Evolutionary conservation across 352 stramenopile species (phyloP).

Genomic region (Globisporangium canariense): DNA sequence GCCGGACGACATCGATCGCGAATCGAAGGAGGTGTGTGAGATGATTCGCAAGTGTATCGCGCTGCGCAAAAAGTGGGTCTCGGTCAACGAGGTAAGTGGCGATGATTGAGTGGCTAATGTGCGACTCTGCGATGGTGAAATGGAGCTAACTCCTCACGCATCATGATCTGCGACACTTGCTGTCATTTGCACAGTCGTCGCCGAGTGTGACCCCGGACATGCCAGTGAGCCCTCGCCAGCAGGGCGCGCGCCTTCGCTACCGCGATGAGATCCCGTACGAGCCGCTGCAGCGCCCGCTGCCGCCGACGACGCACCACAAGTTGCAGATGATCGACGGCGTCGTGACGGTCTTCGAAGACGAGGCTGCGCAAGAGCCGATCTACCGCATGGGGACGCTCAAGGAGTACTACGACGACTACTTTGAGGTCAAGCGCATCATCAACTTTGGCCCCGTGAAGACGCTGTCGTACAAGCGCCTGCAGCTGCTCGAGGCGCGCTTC

Average conservation of each 20-base stretch:
- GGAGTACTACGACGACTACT: slow-evolving; percentile 74
- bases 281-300: slow-evolving; percentile 38
- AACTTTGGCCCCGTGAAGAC: slow-evolving; percentile 88
- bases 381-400: slow-evolving; percentile 38
- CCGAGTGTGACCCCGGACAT: slow-evolving; percentile 19
- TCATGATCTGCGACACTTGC: background rate
- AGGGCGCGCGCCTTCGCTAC: slow-evolving; percentile 45
- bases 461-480: slow-evolving; percentile 80
- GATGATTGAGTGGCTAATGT: background rate
- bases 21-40: slow-evolving; percentile 76
- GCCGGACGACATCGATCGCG: slow-evolving; percentile 63
- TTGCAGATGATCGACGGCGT: slow-evolving; percentile 62
- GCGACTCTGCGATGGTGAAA: background rate
- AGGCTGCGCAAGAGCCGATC: slow-evolving; percentile 27
- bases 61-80: slow-evolving; percentile 72
- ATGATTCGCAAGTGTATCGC: slow-evolving; percentile 75
- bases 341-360: slow-evolving; percentile 41
- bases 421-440: slow-evolving; percentile 84
- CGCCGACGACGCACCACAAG: slow-evolving; percentile 44
- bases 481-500: slow-evolving; percentile 91
- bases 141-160: background rate
- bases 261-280: slow-evolving; percentile 74
- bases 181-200: slow-evolving; percentile 10
- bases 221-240: slow-evolving; percentile 35
- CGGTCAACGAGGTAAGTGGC: slow-evolving; percentile 34